phyloP scores from a whole-genome alignment of 2,329 filamentous ascomycete genomes.

The Mariannaea sp. region DNA sequence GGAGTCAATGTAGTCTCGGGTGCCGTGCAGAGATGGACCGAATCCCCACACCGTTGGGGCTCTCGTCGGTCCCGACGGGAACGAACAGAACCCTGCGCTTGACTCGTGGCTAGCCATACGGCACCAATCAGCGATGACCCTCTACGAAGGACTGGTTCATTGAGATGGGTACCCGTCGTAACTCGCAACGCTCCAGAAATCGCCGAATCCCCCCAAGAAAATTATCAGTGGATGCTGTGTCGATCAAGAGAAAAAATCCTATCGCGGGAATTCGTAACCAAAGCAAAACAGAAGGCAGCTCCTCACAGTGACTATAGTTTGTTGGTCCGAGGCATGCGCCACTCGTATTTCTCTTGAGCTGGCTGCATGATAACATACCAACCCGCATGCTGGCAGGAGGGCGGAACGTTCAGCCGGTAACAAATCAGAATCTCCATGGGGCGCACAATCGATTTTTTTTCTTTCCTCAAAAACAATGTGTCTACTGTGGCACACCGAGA shows the following conservation, averaged over 20 bases:
- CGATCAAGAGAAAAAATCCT: not conserved
- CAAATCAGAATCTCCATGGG: constrained; percentile 15
- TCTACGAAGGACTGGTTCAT: constrained; percentile 14
- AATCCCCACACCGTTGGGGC: constrained; percentile 34
- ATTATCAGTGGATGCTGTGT: not conserved
- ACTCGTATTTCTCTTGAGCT: constrained; percentile 14
- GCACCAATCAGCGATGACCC: constrained; percentile 29
- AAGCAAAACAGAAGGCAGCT: not conserved
- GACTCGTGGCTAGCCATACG: constrained; percentile 27
- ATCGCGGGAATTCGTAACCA: not conserved
- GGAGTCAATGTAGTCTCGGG: constrained; percentile 20
- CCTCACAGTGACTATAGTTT: not conserved
- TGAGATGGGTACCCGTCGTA: not conserved
- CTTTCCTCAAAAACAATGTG: not conserved
- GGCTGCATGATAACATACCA: constrained; percentile 1
- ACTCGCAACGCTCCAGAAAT: constrained; percentile 1
- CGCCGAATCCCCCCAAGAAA: not conserved
- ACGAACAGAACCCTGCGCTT: constrained; percentile 28
- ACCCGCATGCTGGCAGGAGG: constrained; percentile 12
- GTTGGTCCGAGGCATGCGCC: constrained; percentile 4
- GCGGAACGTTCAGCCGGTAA: constrained; percentile 20
- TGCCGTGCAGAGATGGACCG: constrained; percentile 13
- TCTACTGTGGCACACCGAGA: not conserved
- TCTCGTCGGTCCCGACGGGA: constrained; percentile 37
- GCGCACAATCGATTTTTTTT: not conserved